Conservation (phyloP, 164 flowering plant species). For the Berberis vulgaris region DNA sequence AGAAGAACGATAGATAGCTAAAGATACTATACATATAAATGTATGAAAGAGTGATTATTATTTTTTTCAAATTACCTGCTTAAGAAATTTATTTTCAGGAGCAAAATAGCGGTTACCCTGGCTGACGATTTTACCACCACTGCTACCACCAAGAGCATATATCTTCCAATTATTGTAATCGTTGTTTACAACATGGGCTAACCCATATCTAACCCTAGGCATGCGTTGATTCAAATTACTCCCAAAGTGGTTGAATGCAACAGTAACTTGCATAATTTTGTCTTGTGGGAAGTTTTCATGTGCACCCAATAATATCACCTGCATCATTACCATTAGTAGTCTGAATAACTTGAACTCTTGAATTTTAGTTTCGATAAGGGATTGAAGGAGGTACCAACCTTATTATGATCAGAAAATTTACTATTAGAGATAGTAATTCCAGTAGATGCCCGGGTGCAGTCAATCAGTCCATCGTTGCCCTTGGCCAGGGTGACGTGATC, state of each 20-base stretch:
- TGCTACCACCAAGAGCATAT: slow-evolving; percentile 88
- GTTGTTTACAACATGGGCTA: slow-evolving; percentile 66
- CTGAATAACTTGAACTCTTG: no score
- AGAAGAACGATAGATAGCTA: no score
- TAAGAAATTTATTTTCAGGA: slow-evolving; percentile 23
- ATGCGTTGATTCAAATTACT: slow-evolving; percentile 57
- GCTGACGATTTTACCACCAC: slow-evolving; percentile 60
- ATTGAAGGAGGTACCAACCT: slow-evolving; percentile 21
- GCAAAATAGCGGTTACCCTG: slow-evolving; percentile 78
- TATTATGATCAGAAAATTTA: slow-evolving; percentile 63
- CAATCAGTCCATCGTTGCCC: slow-evolving; percentile 61
- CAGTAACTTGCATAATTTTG: slow-evolving; percentile 51
- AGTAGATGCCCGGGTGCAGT: slow-evolving; percentile 49
- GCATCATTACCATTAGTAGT: slow-evolving; percentile 5
- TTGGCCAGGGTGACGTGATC: slow-evolving; percentile 58
- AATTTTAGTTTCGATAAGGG: no score
- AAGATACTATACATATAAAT: no score
- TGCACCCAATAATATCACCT: slow-evolving; percentile 74
- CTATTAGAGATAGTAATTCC: slow-evolving; percentile 73
- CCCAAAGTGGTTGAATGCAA: slow-evolving; percentile 76
- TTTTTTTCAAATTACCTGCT: slow-evolving; percentile 27
- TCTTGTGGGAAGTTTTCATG: slow-evolving; percentile 36
- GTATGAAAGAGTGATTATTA: no score
- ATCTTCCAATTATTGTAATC: slow-evolving; percentile 77
- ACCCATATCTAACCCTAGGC: slow-evolving; percentile 74